phyloP scores from a whole-genome alignment of 2,329 filamentous ascomycete species.

The Phoma herbarum region DNA sequence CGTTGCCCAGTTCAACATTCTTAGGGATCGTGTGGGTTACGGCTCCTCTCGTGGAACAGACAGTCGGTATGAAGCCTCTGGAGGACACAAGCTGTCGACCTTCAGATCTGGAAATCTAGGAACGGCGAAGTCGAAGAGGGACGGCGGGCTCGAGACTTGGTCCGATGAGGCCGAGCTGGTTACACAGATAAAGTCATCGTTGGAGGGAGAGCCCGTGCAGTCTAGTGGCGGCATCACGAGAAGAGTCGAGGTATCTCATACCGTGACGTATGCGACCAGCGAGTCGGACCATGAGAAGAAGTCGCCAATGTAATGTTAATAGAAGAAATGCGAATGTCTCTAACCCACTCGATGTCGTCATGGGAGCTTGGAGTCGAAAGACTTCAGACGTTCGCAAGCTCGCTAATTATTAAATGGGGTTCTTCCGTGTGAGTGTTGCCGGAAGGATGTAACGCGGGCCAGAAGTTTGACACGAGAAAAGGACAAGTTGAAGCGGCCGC shows the following conservation, averaged over 20 bases:
- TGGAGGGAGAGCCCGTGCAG: constrained; percentile 3
- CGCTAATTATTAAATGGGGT: not conserved
- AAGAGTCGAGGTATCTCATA: constrained; percentile 17
- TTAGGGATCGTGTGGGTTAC: constrained; percentile 17
- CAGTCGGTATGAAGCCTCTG: not conserved
- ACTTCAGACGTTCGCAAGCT: not conserved
- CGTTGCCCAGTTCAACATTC: constrained; percentile 22
- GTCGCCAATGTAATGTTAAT: not conserved
- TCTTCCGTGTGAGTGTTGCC: not conserved
- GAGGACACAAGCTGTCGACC: constrained; percentile 7
- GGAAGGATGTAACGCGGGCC: not conserved
- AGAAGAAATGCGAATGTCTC: not conserved
- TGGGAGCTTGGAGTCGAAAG: not conserved
- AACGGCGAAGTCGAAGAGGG: constrained; percentile 4
- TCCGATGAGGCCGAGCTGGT: constrained; percentile 21
- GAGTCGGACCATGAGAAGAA: constrained; percentile 14
- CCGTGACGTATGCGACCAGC: constrained; percentile 12
- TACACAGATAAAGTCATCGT: constrained; percentile 14
- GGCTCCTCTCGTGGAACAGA: constrained; percentile 13
- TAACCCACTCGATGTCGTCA: not conserved
- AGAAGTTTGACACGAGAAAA: not conserved
- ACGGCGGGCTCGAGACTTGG: constrained; percentile 5
- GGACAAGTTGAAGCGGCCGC: not conserved
- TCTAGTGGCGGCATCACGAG: constrained; percentile 8
- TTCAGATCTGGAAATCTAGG: constrained; percentile 12